Evolutionary conservation across 768 basidiomycete species (phyloP), one percentile per base, ranked within the genome.

Genomic region (Phaeotremella skinneri): DNA sequence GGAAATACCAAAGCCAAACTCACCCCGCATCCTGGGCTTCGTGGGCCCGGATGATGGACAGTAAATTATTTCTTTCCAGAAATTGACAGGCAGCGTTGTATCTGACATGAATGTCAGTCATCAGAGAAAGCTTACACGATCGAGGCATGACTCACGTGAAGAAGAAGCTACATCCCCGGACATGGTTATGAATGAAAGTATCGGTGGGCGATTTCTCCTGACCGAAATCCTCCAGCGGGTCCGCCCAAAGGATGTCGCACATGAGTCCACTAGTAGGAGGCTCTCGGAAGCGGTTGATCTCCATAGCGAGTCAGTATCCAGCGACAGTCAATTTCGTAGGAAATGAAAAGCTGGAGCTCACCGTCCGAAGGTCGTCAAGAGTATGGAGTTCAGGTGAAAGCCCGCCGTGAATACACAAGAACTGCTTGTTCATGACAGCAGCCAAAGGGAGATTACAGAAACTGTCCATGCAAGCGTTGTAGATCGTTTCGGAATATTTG

Each of bases 391-490:
- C 96, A 0, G 96, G 96, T 0, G 90, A 93, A 14, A 99, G 82
- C 17, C 96, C 96, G 29, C 96, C 96, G 61, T 99, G 96, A 61
- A 98, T 96, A 78, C 94, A 99, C 50, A 98, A 81, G 78, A 99
- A 99, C 78, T 98, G 96, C 75, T 97, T 97, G 81, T 99, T 99
- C 94, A 98, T 98, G 72, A 99, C 78, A 30, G 96, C 96, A 0
- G 94, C 94, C 7, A 99, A 83, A 1, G 96, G 96, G 0, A 99
- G 83, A 0, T 89, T 83, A 74, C 93, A 97, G 81, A 99, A 98
- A 0, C 90, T 90, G 27, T 96, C 90, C 91, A 97, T 94, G 82
- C 90, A 92, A 26, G 91, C 91, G 61, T 99, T 91, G 76, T 99
- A 99, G 61, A 99, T 84, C 25, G 86, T 85, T 67, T 97, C 94